Evolutionary conservation across 2,329 filamentous ascomycete genomes (phyloP), one percentile per base, ranked within the genome.

Genomic region (Stachybotrys echinatus): DNA sequence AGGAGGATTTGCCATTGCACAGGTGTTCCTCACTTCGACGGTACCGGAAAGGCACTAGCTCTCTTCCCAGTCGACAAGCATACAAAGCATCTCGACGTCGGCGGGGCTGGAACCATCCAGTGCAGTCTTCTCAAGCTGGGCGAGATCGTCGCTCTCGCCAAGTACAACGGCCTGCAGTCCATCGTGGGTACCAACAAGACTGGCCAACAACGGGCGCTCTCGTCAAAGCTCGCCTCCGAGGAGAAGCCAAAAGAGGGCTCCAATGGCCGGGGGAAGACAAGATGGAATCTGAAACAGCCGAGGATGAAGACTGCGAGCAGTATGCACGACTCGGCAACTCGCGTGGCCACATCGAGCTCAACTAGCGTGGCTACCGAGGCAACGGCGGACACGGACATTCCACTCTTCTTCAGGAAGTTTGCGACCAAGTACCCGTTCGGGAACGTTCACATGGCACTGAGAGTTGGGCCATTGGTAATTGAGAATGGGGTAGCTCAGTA

Each of bases 361-460:
- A 31, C 27, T 12, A 40, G 38, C 38, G 38, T 40, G 38, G 12
- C 38, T 40, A 40, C 38, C 27, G 18, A 40, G 18, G 38, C 38
- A 40, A 40, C 38, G 38, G 38, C 38, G 38, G 38, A 40, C 38
- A 40, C 38, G 21, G 58, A 63, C 5, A 59, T 70, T 12, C 67
- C 68, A 0, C 27, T 58, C 2, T 68, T 62, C 39, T 58, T 68
- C 6, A 58, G 60, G 23, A 55, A 54, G 8, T 58, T 61, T 31
- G 55, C 60, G 1, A 58, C 67, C 21, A 60, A 62, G 42, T 61
- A 70, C 52, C 70, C 68, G 0, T 71, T 64, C 48, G 65, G 64
- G 2, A 68, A 71, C 48, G 65, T 71, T 3, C 70, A 71, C 42
- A 71, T 72, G 67, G 66, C 64, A 10, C 57, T 73, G 6, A 61